Percentiles rank a stretch among this genome's conserved stretches.
These are phyloP conservation scores for Prorocentrum cordatum DNA, from an alignment of 169 alveolate genomes.

Conservation along the genomic window DNA sequence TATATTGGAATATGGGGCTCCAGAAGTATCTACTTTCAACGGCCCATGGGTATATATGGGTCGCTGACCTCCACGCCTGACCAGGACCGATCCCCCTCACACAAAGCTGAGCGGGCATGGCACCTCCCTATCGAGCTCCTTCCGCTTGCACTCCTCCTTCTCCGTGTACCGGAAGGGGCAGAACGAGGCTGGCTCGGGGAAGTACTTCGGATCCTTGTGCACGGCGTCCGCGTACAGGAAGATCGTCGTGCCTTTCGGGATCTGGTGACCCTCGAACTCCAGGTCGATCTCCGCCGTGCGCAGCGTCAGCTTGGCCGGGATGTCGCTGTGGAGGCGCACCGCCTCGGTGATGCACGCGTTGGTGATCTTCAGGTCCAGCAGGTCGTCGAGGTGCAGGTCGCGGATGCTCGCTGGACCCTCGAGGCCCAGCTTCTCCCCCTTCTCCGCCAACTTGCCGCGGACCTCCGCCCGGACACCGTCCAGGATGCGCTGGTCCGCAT, in stretches of 20 bases:
- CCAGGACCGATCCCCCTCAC: too few species aligned
- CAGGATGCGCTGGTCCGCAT: constrained; percentile 14
- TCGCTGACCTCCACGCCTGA: too few species aligned
- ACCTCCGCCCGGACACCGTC: constrained; percentile 27
- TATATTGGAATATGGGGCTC: too few species aligned
- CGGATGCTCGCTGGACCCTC: not conserved
- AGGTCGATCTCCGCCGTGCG: constrained; percentile 57
- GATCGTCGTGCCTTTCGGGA: constrained; percentile 46
- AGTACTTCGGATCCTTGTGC: constrained; percentile 60
- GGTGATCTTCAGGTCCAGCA: constrained; percentile 3
- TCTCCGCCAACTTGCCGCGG: not conserved
- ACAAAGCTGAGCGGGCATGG: too few species aligned
- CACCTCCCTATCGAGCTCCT: too few species aligned
- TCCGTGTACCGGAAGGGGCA: constrained; percentile 59
- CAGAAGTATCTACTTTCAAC: too few species aligned
- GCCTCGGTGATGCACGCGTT: constrained; percentile 69
- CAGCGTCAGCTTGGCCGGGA: constrained; percentile 45
- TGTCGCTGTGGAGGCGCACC: constrained; percentile 46
- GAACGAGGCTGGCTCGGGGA: constrained; percentile 15
- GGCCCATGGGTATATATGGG: too few species aligned
- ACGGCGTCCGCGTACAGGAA: constrained; percentile 69
- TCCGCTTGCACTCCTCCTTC: too few species aligned
- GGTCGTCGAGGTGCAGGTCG: constrained; percentile 20
- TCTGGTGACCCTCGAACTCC: constrained; percentile 48
- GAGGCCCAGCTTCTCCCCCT: not conserved